Base-by-base conservation (phyloP, 176 grass and related monocot species). In the Phoenix dactylifera region DNA sequence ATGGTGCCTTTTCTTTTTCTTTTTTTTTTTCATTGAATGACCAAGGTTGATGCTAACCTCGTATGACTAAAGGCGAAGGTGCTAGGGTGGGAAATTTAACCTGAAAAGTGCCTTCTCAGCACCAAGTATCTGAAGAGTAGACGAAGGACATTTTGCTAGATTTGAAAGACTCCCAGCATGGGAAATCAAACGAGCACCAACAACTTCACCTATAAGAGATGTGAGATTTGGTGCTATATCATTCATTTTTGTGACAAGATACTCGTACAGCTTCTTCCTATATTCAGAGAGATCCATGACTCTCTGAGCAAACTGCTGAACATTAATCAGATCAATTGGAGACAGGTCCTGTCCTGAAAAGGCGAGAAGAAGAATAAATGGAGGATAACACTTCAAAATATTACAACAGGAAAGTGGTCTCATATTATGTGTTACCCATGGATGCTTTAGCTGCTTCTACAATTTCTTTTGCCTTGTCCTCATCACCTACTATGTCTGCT, bases 131-230 rank as follows among this genome's bases (percentile, higher is more conserved):
- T 98, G 93, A 50, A 98, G 87, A 58, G 93, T 86, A 22, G 93
- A 93, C 20, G 88, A 76, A 74, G 93, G 73, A 16, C 84, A 92
- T 57, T 98, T 98, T 26, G 93, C 93, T 72, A 98, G 88, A 83
- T 98, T 98, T 57, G 93, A 73, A 78, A 98, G 93, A 75, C 93
- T 98, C 24, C 93, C 93, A 65, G 93, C 93, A 71, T 98, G 84
- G 77, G 93, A 92, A 49, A 98, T 98, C 23, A 98, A 55, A 9
- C 88, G 88, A 18, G 93, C 93, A 63, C 93, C 93, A 58, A 98
- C 93, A 59, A 92, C 68, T 59, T 88, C 92, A 56, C 92, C 92
- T 60, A 97, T 91, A n/a, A 97, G 75, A 1, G 86, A 79, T 28
- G 92, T 78, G 29, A 97, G 63, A 75, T 97, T 97, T 3, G 92